Evolutionary conservation across 352 stramenopile genomes (phyloP).

Genomic region (Phytopythium aichiense): DNA sequence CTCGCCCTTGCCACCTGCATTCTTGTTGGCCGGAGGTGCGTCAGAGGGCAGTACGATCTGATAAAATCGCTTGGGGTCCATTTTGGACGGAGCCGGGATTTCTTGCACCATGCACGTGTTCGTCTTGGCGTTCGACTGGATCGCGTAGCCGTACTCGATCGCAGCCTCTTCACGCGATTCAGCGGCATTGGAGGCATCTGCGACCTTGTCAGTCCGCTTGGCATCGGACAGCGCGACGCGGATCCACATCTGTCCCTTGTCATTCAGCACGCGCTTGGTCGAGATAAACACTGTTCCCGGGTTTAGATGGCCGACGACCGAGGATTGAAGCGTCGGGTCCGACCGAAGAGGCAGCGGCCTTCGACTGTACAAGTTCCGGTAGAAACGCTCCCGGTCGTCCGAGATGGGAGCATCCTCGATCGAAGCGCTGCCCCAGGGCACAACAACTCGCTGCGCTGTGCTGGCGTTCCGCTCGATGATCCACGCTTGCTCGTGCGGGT

Average conservation of each 20-base stretch:
- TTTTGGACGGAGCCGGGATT: slow-evolving; percentile 50
- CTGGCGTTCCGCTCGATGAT: slow-evolving; percentile 77
- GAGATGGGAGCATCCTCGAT: slow-evolving; percentile 24
- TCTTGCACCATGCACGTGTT: slow-evolving; percentile 77
- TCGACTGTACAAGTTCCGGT: slow-evolving; percentile 64
- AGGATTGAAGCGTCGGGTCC: slow-evolving; percentile 34
- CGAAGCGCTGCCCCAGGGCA: slow-evolving; percentile 42
- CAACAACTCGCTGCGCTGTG: slow-evolving; percentile 53
- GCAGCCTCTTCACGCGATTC: slow-evolving; percentile 21
- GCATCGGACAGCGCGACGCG: slow-evolving; percentile 33
- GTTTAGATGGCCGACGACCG: slow-evolving; percentile 51
- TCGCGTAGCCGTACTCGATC: slow-evolving; percentile 57
- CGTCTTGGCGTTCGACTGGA: slow-evolving; percentile 74
- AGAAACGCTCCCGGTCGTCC: slow-evolving; percentile 55
- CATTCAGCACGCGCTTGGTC: slow-evolving; percentile 45
- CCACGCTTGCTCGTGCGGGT: slow-evolving; percentile 38
- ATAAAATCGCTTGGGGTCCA: slow-evolving; percentile 53
- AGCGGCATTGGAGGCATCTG: slow-evolving; percentile 22
- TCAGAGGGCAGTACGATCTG: slow-evolving; percentile 28
- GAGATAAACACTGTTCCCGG: slow-evolving; percentile 54
- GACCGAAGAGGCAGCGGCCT: slow-evolving; percentile 50
- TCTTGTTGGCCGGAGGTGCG: slow-evolving; percentile 10
- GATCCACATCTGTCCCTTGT: slow-evolving; percentile 62
- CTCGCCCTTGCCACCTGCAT: background rate
- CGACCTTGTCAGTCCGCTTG: slow-evolving; percentile 9